Conservation (phyloP, 129 eudicot species). For the Chrysanthemum lavandulifolium region DNA sequence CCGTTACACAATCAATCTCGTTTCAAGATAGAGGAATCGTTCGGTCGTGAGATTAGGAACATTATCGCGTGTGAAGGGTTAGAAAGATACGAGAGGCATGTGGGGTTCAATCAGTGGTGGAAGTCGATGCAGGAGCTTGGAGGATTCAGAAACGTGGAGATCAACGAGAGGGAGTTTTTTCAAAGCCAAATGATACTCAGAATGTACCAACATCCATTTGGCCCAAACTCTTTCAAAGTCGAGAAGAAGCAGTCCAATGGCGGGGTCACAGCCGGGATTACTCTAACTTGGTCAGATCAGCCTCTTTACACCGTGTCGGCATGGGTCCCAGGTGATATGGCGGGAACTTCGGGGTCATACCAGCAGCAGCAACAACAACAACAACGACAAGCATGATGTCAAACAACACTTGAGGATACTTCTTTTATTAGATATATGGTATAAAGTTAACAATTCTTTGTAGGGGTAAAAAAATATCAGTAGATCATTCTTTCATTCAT, state of each 20-base stretch:
- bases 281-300: constrained; percentile 74
- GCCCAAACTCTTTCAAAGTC: constrained; percentile 35
- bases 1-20: constrained; percentile 57
- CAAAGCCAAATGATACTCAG: constrained; percentile 80
- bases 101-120: constrained; percentile 59
- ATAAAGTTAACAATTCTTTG: constrained; percentile 66
- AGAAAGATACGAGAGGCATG: constrained; percentile 81
- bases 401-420: constrained; percentile 6
- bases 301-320: constrained; percentile 85
- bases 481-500: constrained; percentile 79
- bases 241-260: constrained; percentile 45
- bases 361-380: constrained; percentile 29
- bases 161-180: constrained; percentile 62
- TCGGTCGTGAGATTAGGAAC: constrained; percentile 78
- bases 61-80: constrained; percentile 89
- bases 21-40: constrained; percentile 74
- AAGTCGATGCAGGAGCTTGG: constrained; percentile 60
- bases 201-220: constrained; percentile 52
- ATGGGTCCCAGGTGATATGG: constrained; percentile 55
- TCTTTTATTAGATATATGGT: constrained; percentile 13
- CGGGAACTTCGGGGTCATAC: constrained; percentile 51
- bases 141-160: constrained; percentile 52
- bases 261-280: constrained; percentile 36
- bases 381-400: constrained; percentile 10
- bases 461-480: constrained; percentile 49